Conservation (phyloP, 768 basidiomycete genomes). For the Auricularia auricula-judae region DNA sequence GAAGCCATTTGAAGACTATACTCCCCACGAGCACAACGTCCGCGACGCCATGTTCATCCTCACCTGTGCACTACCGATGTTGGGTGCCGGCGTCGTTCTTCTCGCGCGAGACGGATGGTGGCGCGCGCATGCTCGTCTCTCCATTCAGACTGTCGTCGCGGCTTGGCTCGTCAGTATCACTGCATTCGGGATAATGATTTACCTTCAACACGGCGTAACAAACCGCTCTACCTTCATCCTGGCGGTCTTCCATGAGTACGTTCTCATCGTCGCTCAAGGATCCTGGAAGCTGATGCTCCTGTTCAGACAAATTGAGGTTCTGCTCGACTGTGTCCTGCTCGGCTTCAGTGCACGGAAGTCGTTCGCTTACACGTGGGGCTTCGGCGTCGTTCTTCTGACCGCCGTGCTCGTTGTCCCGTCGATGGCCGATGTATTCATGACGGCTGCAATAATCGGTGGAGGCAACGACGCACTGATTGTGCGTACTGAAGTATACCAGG, state of each 20-base stretch:
- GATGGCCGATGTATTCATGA: background rate
- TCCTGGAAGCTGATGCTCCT: background rate
- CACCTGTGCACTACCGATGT: background rate
- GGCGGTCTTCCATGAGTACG: background rate
- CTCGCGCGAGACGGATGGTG: background rate
- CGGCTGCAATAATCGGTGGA: background rate
- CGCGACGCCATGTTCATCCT: conserved; percentile 1
- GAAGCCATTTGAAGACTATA: background rate
- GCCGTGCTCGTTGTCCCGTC: background rate
- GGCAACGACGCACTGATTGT: background rate
- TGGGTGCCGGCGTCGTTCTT: background rate
- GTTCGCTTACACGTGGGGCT: background rate
- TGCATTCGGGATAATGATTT: background rate
- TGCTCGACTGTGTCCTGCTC: background rate
- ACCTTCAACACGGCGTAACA: background rate
- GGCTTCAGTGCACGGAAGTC: background rate
- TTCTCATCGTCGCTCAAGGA: background rate
- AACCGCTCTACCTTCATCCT: background rate
- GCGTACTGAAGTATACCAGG: background rate
- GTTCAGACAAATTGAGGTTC: background rate
- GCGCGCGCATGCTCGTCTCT: background rate
- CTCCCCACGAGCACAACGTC: background rate
- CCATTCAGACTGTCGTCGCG: background rate
- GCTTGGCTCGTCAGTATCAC: background rate
- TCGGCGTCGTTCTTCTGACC: background rate